A percentile compares a stretch with the other conserved stretches of the same genome.
phyloP scores from a whole-genome alignment of 148 eudicot genomes.

The Polygonum maritimum region DNA sequence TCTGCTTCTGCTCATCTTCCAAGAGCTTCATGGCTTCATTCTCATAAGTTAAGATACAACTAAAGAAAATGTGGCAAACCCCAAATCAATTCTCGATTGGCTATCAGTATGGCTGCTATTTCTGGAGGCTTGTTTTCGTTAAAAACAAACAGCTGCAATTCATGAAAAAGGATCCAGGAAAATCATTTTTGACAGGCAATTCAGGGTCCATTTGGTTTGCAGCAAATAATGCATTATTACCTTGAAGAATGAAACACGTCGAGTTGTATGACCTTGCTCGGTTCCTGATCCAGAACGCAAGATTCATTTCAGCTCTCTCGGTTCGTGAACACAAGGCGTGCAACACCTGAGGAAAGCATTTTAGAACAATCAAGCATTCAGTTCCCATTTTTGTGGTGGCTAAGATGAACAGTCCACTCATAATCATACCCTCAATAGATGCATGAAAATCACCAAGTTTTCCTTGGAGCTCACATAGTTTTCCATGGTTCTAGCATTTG shows the following conservation, averaged over 20 bases:
- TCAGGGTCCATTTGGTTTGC: not conserved
- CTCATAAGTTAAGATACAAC: too few relatives aligned
- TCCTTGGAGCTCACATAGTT: too few relatives aligned
- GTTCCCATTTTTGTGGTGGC: not conserved
- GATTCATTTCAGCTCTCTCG: not conserved
- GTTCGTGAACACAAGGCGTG: not conserved
- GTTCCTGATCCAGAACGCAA: slow-evolving; percentile 35
- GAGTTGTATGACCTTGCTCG: slow-evolving; percentile 62
- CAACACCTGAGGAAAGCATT: not conserved
- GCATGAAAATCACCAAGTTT: too few relatives aligned
- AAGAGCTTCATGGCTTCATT: too few relatives aligned
- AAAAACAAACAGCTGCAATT: slow-evolving; percentile 47
- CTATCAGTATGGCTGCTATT: slow-evolving; percentile 40
- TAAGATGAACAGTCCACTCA: not conserved
- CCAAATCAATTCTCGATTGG: slow-evolving; percentile 52
- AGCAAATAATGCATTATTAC: slow-evolving; percentile 19
- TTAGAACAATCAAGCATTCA: not conserved
- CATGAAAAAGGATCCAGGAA: not conserved
- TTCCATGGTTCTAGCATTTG: too few relatives aligned
- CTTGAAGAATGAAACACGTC: slow-evolving; percentile 88
- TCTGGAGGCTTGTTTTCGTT: slow-evolving; percentile 60
- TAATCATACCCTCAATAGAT: slow-evolving; percentile 71
- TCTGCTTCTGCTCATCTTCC: too few relatives aligned
- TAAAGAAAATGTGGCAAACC: too few relatives aligned
- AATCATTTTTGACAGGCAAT: not conserved